phyloP scores from a whole-genome alignment of 2,329 filamentous ascomycete species.

The Apiospora phragmitis region DNA sequence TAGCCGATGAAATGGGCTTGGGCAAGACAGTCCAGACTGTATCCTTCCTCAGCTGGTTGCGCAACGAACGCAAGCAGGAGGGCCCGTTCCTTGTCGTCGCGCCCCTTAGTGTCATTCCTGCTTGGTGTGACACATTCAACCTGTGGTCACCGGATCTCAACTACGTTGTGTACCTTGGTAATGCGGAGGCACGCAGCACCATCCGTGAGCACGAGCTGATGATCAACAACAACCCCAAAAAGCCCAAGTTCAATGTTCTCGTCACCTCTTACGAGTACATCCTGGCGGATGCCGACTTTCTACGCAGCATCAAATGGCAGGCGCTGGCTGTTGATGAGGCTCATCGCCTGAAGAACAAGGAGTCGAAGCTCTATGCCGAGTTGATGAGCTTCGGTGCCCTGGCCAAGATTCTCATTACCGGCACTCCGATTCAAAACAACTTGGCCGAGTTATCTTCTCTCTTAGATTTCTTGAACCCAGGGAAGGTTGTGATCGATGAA shows the following conservation, averaged over 20 bases:
- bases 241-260: constrained; percentile 95
- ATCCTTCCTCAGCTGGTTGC: constrained; percentile 94
- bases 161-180: constrained; percentile 95
- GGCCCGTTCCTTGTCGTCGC: constrained; percentile 97
- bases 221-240: constrained; percentile 80
- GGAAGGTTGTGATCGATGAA: constrained; percentile 85
- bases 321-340: constrained; percentile 96
- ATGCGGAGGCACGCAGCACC: constrained; percentile 79
- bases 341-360: constrained; percentile 92
- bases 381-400: constrained; percentile 85
- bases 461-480: constrained; percentile 97
- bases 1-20: constrained; percentile 97
- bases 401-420: constrained; percentile 89
- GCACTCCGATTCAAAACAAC: constrained; percentile 97
- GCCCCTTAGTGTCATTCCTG: constrained; percentile 92
- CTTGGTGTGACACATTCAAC: constrained; percentile 98
- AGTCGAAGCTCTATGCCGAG: constrained; percentile 88
- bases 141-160: constrained; percentile 94
- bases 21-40: constrained; percentile 98
- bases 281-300: constrained; percentile 77
- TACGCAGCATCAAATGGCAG: constrained; percentile 95
- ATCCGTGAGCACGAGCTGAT: constrained; percentile 91
- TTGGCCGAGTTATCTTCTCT: constrained; percentile 88
- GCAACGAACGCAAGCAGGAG: constrained; percentile 84
- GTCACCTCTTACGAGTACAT: constrained; percentile 98